A percentile compares a stretch with the other conserved stretches of the same genome.
Conservation (phyloP, 768 basidiomycete genomes). For the Royoungia palumana region DNA sequence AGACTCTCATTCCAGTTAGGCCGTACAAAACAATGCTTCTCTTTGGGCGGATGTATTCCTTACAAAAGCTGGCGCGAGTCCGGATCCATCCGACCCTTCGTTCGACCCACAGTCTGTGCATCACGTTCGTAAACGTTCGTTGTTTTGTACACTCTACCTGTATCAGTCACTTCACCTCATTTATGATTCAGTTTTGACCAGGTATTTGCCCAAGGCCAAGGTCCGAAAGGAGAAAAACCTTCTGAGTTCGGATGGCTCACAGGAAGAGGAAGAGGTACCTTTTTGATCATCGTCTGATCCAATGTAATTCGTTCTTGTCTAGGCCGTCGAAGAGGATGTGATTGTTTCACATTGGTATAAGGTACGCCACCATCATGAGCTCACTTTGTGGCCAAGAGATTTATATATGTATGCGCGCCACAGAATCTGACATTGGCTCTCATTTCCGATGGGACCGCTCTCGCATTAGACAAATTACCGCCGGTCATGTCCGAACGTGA, state of each 20-base stretch:
- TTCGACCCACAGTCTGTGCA: constrained; percentile 61
- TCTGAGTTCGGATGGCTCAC: constrained; percentile 44
- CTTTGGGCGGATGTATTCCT: constrained; percentile 85
- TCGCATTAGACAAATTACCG: constrained; percentile 56
- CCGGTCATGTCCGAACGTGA: constrained; percentile 60
- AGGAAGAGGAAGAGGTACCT: constrained; percentile 48
- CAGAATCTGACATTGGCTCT: constrained; percentile 88
- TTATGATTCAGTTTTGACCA: constrained; percentile 64
- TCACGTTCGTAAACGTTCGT: constrained; percentile 72
- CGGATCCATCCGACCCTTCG: constrained; percentile 52
- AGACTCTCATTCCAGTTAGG: constrained; percentile 38
- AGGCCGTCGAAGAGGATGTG: constrained; percentile 45
- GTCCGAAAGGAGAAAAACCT: constrained; percentile 82
- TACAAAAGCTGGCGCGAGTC: constrained; percentile 59
- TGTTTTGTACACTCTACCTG: neutral
- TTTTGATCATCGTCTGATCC: constrained; percentile 1
- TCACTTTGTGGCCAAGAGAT: neutral
- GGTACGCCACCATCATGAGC: constrained; percentile 36
- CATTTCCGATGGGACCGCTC: constrained; percentile 60
- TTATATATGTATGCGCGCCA: constrained; percentile 7
- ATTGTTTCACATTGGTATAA: constrained; percentile 84
- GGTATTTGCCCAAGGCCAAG: constrained; percentile 73
- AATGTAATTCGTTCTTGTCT: constrained; percentile 9
- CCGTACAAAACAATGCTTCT: constrained; percentile 73
- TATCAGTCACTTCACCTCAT: constrained; percentile 2